Percentiles rank a stretch among this genome's conserved stretches.
phyloP scores from a whole-genome alignment of 495 filamentous ascomycete genomes.

The Pyronema omphalodes region DNA sequence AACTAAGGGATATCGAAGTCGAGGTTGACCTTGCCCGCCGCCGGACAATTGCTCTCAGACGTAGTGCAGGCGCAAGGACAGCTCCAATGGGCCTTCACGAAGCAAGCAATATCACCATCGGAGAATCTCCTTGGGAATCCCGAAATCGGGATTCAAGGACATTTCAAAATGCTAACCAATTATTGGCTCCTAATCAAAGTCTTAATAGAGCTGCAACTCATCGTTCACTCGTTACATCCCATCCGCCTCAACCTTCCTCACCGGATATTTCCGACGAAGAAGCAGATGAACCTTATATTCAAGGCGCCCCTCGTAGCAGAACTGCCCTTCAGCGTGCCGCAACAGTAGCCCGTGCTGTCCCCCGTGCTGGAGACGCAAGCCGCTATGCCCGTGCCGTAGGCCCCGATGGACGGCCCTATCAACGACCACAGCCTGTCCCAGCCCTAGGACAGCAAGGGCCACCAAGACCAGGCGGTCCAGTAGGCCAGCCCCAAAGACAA shows the following conservation, averaged over 20 bases:
- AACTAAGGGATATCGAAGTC: slow-evolving; percentile 55
- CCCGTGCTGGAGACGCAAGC: slow-evolving; percentile 31
- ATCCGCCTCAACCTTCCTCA: slow-evolving; percentile 9
- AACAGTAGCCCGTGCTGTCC: slow-evolving; percentile 31
- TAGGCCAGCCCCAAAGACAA: slow-evolving; percentile 34
- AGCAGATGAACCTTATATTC: slow-evolving; percentile 54
- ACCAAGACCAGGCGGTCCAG: no score
- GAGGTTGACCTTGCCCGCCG: slow-evolving; percentile 69
- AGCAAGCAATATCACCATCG: neutral
- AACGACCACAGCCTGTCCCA: slow-evolving; percentile 45
- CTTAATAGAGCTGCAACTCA: no score
- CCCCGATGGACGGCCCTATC: slow-evolving; percentile 46
- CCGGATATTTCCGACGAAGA: neutral
- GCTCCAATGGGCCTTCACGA: neutral
- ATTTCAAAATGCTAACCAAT: no score
- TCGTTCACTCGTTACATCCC: neutral
- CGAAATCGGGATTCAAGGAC: no score
- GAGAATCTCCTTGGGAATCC: neutral
- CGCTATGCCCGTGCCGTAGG: slow-evolving; percentile 37
- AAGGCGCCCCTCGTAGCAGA: slow-evolving; percentile 57
- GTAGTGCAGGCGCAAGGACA: slow-evolving; percentile 27
- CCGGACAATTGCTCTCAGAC: slow-evolving; percentile 46
- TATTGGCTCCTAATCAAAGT: no score
- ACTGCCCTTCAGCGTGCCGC: slow-evolving; percentile 61
- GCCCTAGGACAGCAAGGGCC: neutral